phyloP scores from a whole-genome alignment of 2,329 filamentous ascomycete genomes.

The Pyrenophora graminea region DNA sequence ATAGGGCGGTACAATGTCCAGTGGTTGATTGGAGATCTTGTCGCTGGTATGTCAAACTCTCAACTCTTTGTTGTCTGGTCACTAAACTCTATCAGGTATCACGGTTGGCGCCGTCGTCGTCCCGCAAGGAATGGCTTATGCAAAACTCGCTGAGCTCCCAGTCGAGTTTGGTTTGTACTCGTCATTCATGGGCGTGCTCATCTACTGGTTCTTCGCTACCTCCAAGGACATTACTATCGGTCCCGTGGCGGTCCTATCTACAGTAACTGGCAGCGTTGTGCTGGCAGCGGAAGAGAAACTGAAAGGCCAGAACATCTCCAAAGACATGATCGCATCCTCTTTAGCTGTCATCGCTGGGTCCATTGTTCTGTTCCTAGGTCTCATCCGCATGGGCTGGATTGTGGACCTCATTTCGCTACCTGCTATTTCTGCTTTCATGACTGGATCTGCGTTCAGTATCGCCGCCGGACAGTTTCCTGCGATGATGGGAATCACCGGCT shows the following conservation, averaged over 20 bases:
- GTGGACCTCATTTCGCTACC: conserved; percentile 92
- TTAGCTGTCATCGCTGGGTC: conserved; percentile 78
- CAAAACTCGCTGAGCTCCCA: conserved; percentile 75
- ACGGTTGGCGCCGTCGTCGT: conserved; percentile 80
- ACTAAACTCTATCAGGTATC: conserved; percentile 55
- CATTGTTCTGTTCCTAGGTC: conserved; percentile 79
- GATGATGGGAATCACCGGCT: conserved; percentile 77
- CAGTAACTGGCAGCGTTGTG: conserved; percentile 82
- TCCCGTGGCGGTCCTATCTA: conserved; percentile 93
- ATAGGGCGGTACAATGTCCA: conserved; percentile 84
- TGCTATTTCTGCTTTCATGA: conserved; percentile 96
- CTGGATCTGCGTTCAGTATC: conserved; percentile 91
- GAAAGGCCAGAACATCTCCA: conserved; percentile 26
- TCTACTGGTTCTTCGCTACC: conserved; percentile 98
- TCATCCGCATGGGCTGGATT: conserved; percentile 83
- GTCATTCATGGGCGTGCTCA: conserved; percentile 91
- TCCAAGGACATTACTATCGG: conserved; percentile 99
- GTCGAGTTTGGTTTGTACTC: conserved; percentile 88
- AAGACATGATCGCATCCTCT: conserved; percentile 57
- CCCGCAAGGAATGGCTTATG: conserved; percentile 95
- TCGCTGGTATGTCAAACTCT: conserved; percentile 69
- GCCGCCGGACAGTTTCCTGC: conserved; percentile 78
- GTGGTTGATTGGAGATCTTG: conserved; percentile 87
- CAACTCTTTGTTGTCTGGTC: not conserved
- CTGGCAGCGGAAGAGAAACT: conserved; percentile 60